phyloP scores from a whole-genome alignment of 2,329 filamentous ascomycete genomes.

The Xylariaceae sp. region DNA sequence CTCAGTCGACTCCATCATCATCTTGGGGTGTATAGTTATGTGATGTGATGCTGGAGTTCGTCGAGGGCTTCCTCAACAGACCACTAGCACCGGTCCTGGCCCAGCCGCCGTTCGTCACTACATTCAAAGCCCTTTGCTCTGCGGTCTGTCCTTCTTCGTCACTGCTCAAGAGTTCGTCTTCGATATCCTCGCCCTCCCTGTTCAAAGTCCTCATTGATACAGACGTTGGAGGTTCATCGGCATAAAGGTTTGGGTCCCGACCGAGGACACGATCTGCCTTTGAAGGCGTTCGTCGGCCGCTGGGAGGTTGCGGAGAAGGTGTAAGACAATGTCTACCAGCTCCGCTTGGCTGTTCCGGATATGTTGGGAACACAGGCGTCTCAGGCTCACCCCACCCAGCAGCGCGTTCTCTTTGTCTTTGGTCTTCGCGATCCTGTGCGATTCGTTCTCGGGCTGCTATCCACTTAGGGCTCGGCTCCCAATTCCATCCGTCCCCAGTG shows the following conservation, averaged over 20 bases:
- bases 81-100: conserved; percentile 30
- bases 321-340: conserved; percentile 31
- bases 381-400: conserved; percentile 60
- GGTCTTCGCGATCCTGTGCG: conserved; percentile 51
- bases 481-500: conserved; percentile 87
- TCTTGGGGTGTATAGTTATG: conserved; percentile 1
- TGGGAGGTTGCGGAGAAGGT: conserved; percentile 12
- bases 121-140: conserved; percentile 38
- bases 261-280: conserved; percentile 58
- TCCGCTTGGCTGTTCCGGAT: conserved; percentile 18
- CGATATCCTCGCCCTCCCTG: conserved; percentile 37
- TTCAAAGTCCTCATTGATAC: conserved; percentile 45
- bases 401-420: conserved; percentile 58
- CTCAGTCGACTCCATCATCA: conserved; percentile 9
- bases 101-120: conserved; percentile 36
- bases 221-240: conserved; percentile 39
- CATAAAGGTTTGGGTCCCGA: conserved; percentile 52
- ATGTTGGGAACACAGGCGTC: conserved; percentile 17
- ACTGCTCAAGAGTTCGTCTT: conserved; percentile 32
- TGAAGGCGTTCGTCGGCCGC: conserved; percentile 38
- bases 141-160: conserved; percentile 32
- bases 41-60: conserved; percentile 5
- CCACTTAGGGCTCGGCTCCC: conserved; percentile 84
- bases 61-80: conserved; percentile 23
- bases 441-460: conserved; percentile 64